A percentile compares a stretch with the other conserved stretches of the same genome.
Conservation (phyloP, 2,329 filamentous ascomycete species). For the Graphiopsis chlorocephala region DNA sequence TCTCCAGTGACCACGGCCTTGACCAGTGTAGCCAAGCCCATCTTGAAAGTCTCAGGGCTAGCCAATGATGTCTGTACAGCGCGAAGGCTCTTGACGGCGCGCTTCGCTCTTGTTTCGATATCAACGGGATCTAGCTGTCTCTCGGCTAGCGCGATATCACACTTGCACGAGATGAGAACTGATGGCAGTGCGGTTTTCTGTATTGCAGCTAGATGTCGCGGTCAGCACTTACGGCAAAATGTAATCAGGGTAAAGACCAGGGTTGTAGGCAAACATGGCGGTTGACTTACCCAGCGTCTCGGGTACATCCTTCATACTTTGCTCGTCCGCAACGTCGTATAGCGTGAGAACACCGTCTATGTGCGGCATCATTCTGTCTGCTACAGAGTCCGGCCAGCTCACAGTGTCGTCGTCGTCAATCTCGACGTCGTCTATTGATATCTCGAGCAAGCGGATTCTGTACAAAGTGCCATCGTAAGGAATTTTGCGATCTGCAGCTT, state of each 20-base stretch:
- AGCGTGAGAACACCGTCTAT: conserved; percentile 82
- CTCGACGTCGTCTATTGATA: conserved; percentile 52
- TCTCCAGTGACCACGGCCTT: conserved; percentile 52
- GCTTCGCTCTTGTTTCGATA: conserved; percentile 62
- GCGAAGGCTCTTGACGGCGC: conserved; percentile 62
- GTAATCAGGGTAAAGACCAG: neutral
- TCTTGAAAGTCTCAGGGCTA: conserved; percentile 68
- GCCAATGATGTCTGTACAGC: conserved; percentile 71
- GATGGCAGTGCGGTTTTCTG: conserved; percentile 71
- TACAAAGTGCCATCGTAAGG: conserved; percentile 55
- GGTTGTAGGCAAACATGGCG: neutral
- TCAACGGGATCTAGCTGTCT: conserved; percentile 69
- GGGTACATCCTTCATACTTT: conserved; percentile 71
- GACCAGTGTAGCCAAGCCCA: conserved; percentile 73
- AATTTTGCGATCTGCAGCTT: conserved; percentile 52
- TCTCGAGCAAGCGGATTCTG: conserved; percentile 57
- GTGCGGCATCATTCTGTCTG: conserved; percentile 68
- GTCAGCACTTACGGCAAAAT: conserved; percentile 39
- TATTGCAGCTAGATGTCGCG: conserved; percentile 56
- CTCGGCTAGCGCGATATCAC: conserved; percentile 69
- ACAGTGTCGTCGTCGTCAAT: conserved; percentile 49
- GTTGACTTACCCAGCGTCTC: conserved; percentile 70
- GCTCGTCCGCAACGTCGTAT: conserved; percentile 80
- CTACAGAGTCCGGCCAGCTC: conserved; percentile 56
- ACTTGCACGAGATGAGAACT: conserved; percentile 84